phyloP scores from a whole-genome alignment of 2,329 filamentous ascomycete genomes.

The Ceratocystis papillata region DNA sequence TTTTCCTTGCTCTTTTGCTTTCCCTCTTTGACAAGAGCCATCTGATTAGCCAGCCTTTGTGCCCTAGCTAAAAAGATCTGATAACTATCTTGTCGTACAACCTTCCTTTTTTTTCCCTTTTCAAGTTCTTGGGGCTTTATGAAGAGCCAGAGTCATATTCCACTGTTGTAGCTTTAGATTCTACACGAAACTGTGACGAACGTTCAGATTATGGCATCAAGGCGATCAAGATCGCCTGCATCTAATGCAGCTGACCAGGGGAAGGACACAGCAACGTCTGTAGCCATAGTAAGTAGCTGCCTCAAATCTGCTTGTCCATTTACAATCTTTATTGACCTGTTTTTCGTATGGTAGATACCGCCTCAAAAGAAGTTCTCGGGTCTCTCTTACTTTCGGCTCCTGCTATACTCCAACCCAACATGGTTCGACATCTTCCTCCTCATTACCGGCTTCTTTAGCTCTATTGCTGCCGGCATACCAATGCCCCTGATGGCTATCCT shows the following conservation, averaged over 20 bases:
- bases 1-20: conserved; percentile 13
- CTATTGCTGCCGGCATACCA: conserved; percentile 49
- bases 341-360: background rate
- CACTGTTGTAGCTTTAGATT: conserved; percentile 12
- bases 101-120: background rate
- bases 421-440: conserved; percentile 37
- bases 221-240: background rate
- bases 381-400: conserved; percentile 36
- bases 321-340: background rate
- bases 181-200: conserved; percentile 12
- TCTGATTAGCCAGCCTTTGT: background rate
- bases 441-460: conserved; percentile 35
- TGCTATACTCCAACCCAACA: conserved; percentile 38
- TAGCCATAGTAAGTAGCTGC: background rate
- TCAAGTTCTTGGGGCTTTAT: background rate
- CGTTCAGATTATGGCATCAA: background rate
- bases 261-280: background rate
- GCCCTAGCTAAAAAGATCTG: background rate
- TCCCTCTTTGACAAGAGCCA: conserved; percentile 4
- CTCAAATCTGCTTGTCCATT: too few species aligned
- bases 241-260: background rate
- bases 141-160: background rate
- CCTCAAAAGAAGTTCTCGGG: conserved; percentile 27
- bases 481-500: conserved; percentile 54
- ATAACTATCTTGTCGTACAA: background rate